Evolutionary conservation across 2,329 filamentous ascomycete genomes (phyloP).

Genomic region (Eutypa lata): DNA sequence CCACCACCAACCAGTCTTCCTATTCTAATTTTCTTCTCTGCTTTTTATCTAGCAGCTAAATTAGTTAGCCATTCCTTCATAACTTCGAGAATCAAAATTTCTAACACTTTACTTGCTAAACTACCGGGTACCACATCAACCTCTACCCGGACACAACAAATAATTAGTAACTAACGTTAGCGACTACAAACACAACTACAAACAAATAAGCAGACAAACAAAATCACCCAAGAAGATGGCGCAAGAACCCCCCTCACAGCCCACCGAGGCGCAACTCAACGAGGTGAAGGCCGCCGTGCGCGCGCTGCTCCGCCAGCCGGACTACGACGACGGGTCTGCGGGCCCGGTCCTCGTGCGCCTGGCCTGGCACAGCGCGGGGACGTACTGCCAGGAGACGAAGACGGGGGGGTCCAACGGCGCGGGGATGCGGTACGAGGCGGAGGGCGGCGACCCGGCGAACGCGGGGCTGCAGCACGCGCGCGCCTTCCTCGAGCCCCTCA

Average conservation of each 20-base stretch:
- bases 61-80: no score
- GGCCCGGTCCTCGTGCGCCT: slow-evolving; percentile 62
- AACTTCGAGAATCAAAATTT: no score
- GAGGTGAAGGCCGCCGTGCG: slow-evolving; percentile 51
- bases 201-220: neutral
- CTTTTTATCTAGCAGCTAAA: no score
- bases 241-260: slow-evolving; percentile 3
- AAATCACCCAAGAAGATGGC: neutral
- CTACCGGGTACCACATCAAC: no score
- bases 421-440: slow-evolving; percentile 62
- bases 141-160: no score
- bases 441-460: slow-evolving; percentile 63
- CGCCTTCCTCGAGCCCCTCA: slow-evolving; percentile 61
- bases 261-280: slow-evolving; percentile 22
- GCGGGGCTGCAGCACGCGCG: slow-evolving; percentile 62
- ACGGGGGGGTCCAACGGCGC: slow-evolving; percentile 64
- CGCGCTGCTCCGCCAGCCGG: slow-evolving; percentile 54
- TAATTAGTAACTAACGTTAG: neutral
- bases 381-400: slow-evolving; percentile 55
- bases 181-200: neutral
- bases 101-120: neutral
- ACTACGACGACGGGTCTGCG: slow-evolving; percentile 63
- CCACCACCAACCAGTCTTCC: no score
- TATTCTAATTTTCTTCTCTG: no score
- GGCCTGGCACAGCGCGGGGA: slow-evolving; percentile 64